These are phyloP conservation scores for Rugonectria rugulosa DNA, from an alignment of 2,329 filamentous ascomycete species.

Conservation along the genomic window DNA sequence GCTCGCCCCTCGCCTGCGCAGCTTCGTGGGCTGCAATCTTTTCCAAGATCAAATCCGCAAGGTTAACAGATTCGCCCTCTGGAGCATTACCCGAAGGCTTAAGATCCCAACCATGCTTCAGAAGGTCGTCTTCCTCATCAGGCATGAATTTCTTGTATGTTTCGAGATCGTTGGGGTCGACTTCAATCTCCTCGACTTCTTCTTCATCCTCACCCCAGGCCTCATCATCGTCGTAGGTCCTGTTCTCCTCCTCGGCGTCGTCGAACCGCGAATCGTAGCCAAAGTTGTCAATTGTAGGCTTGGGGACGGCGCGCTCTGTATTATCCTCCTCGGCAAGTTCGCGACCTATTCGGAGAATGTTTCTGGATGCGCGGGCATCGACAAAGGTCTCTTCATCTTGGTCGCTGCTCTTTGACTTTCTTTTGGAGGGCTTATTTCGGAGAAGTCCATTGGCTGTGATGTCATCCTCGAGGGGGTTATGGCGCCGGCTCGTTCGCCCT, in stretches of 20 bases:
- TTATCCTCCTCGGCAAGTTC: conserved; percentile 85
- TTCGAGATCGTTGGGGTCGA: conserved; percentile 88
- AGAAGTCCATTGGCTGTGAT: conserved; percentile 74
- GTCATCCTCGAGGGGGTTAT: conserved; percentile 93
- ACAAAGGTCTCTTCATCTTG: conserved; percentile 76
- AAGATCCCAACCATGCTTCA: conserved; percentile 69
- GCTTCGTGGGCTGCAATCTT: conserved; percentile 95
- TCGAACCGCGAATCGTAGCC: conserved; percentile 80
- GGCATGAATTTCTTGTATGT: conserved; percentile 92
- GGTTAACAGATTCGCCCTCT: conserved; percentile 70
- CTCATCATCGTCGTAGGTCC: conserved; percentile 60
- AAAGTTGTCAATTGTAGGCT: conserved; percentile 64
- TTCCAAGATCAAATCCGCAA: conserved; percentile 91
- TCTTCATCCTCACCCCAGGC: conserved; percentile 84
- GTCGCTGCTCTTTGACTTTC: conserved; percentile 68
- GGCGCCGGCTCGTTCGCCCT: conserved; percentile 69
- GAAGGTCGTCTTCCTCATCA: conserved; percentile 73
- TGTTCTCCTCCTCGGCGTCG: conserved; percentile 56
- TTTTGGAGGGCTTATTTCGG: conserved; percentile 78
- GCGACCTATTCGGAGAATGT: conserved; percentile 88
- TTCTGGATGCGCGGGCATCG: conserved; percentile 85
- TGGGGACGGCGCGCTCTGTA: conserved; percentile 51
- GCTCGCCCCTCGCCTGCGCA: conserved; percentile 54
- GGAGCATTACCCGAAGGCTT: conserved; percentile 53
- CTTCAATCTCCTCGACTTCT: conserved; percentile 74